phyloP scores from a whole-genome alignment of 306 rosid species.

The Ziziphus jujuba region DNA sequence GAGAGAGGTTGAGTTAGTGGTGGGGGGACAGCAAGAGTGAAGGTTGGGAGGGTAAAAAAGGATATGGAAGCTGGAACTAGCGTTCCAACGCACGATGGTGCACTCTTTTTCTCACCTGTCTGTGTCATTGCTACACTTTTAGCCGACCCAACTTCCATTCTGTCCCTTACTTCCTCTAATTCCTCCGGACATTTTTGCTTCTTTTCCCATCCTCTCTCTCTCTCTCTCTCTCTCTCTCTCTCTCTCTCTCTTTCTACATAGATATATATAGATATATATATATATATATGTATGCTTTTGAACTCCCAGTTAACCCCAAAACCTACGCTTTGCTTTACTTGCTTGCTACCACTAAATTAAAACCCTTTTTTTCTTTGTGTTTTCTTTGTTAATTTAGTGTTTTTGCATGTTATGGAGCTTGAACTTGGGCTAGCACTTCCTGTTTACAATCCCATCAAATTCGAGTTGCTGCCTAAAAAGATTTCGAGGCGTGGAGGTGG shows the following conservation, averaged over 20 bases:
- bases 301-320: conserved; percentile 5
- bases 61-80: conserved; percentile 28
- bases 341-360: neutral
- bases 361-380: neutral
- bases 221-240: conserved; percentile 36
- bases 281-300: conserved; percentile 16
- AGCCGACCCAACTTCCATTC: conserved; percentile 76
- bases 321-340: neutral
- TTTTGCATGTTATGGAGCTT: conserved; percentile 55
- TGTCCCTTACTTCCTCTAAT: conserved; percentile 56
- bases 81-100: conserved; percentile 52
- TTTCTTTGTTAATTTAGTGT: no score
- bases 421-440: conserved; percentile 54
- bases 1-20: conserved; percentile 8
- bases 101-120: conserved; percentile 48
- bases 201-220: no score
- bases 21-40: conserved; percentile 6
- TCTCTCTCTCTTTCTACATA: no score
- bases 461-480: no score
- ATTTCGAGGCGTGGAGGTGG: conserved; percentile 12
- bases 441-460: conserved; percentile 28
- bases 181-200: no score
- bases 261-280: no score
- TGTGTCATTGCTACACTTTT: conserved; percentile 62
- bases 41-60: conserved; percentile 24